A percentile compares a stretch with the other conserved stretches of the same genome.
These are phyloP conservation scores for Myrmaecium sp. DNA, from an alignment of 2,329 filamentous ascomycete genomes.

Conservation along the genomic window DNA sequence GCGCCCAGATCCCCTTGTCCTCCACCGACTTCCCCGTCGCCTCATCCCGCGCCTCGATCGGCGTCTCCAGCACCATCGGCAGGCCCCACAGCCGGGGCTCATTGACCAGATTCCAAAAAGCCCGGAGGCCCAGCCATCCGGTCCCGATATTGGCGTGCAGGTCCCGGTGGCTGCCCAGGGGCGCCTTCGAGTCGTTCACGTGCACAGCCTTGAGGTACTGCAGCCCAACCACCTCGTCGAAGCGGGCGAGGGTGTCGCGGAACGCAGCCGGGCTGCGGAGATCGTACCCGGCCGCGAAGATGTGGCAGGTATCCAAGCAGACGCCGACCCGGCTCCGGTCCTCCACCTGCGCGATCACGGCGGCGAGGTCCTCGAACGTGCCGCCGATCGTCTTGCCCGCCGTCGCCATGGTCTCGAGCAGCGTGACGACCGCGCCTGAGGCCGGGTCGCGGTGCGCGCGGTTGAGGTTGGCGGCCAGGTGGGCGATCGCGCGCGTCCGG, in stretches of 20 bases:
- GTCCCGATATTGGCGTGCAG: slow-evolving; percentile 94
- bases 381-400: slow-evolving; percentile 75
- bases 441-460: slow-evolving; percentile 50
- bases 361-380: slow-evolving; percentile 69
- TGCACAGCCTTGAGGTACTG: slow-evolving; percentile 74
- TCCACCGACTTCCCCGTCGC: slow-evolving; percentile 38
- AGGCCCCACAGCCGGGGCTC: slow-evolving; percentile 55
- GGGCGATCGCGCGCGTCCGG: slow-evolving; percentile 51
- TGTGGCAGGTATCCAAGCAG: slow-evolving; percentile 92
- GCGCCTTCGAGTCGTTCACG: slow-evolving; percentile 90
- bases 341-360: slow-evolving; percentile 64
- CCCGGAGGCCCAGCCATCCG: slow-evolving; percentile 75
- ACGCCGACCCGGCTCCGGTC: slow-evolving; percentile 78
- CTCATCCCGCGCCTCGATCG: slow-evolving; percentile 58
- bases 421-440: slow-evolving; percentile 58
- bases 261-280: slow-evolving; percentile 61
- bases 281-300: slow-evolving; percentile 89
- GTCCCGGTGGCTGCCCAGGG: slow-evolving; percentile 64
- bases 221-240: slow-evolving; percentile 61
- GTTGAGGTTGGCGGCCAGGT: slow-evolving; percentile 73
- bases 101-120: slow-evolving; percentile 87
- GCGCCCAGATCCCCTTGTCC: slow-evolving; percentile 73
- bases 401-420: slow-evolving; percentile 93
- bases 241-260: slow-evolving; percentile 52
- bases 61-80: slow-evolving; percentile 94